Evolutionary conservation across 2,329 filamentous ascomycete species (phyloP).

Genomic region (Alternaria novae-zelandiae): DNA sequence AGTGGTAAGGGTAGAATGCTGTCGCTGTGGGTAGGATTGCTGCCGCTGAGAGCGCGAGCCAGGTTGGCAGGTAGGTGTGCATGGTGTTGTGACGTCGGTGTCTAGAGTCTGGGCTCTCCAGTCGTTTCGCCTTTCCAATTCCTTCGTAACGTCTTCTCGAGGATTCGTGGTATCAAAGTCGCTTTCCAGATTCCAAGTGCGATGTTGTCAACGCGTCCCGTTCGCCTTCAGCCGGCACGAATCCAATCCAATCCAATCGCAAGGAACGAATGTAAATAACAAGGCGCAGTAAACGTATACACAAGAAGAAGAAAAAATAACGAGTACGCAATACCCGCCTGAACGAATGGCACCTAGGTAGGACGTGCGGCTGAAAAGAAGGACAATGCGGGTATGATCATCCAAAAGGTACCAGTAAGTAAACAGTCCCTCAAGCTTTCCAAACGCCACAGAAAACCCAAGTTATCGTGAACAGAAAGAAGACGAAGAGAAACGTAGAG

Average conservation of each 20-base stretch:
- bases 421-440: neutral
- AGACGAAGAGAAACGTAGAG: neutral
- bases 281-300: neutral
- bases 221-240: neutral
- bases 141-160: neutral
- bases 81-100: slow-evolving; percentile 17
- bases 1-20: slow-evolving; percentile 47
- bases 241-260: neutral
- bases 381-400: neutral
- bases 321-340: neutral
- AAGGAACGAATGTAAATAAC: neutral
- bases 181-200: neutral
- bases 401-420: neutral
- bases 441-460: neutral
- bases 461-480: neutral
- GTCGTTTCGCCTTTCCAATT: neutral
- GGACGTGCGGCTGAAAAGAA: neutral
- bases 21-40: slow-evolving; percentile 32
- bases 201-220: neutral
- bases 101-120: neutral
- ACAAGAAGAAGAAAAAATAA: neutral
- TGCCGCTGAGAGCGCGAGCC: slow-evolving; percentile 29
- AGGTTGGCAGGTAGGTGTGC: slow-evolving; percentile 30
- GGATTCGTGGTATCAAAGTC: neutral
- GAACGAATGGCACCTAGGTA: neutral